phyloP scores from a whole-genome alignment of 306 rosid genomes.

The Senna tora region DNA sequence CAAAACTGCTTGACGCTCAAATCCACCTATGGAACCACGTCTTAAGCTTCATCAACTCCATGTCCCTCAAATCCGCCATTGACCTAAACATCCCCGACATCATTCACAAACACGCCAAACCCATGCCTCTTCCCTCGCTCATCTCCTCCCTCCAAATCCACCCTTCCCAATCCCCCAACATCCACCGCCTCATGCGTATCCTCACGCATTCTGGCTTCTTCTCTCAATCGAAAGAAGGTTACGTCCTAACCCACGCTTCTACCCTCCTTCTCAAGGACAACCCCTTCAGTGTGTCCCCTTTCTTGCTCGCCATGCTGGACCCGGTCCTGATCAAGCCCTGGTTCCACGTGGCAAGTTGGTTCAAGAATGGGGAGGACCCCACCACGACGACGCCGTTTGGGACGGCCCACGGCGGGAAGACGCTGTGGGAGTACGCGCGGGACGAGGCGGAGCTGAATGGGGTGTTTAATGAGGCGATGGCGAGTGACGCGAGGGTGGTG shows the following conservation, averaged over 20 bases:
- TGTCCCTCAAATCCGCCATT: constrained; percentile 33
- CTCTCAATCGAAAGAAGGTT: neutral
- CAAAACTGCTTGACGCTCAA: constrained; percentile 39
- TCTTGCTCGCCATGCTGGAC: neutral
- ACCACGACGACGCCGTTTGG: too few relatives aligned
- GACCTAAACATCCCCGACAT: constrained; percentile 27
- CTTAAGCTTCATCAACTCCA: constrained; percentile 26
- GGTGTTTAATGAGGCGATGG: constrained; percentile 49
- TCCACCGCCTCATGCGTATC: constrained; percentile 49
- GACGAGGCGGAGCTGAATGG: too few relatives aligned
- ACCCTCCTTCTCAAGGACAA: neutral
- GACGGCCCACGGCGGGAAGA: too few relatives aligned
- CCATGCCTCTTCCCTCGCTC: constrained; percentile 51
- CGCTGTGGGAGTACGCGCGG: too few relatives aligned
- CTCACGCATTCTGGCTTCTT: constrained; percentile 47
- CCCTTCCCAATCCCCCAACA: constrained; percentile 29
- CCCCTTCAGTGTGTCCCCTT: neutral
- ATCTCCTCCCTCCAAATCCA: constrained; percentile 34
- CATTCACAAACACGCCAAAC: constrained; percentile 49
- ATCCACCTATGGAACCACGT: constrained; percentile 20
- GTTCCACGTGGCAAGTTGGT: constrained; percentile 34
- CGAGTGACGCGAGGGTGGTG: constrained; percentile 31
- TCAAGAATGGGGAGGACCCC: constrained; percentile 10
- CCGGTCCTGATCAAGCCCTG: neutral
- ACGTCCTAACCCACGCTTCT: neutral